Evolutionary conservation across 1,139 yeast species (phyloP).

Genomic region (Casaregolazyma lundiana): DNA sequence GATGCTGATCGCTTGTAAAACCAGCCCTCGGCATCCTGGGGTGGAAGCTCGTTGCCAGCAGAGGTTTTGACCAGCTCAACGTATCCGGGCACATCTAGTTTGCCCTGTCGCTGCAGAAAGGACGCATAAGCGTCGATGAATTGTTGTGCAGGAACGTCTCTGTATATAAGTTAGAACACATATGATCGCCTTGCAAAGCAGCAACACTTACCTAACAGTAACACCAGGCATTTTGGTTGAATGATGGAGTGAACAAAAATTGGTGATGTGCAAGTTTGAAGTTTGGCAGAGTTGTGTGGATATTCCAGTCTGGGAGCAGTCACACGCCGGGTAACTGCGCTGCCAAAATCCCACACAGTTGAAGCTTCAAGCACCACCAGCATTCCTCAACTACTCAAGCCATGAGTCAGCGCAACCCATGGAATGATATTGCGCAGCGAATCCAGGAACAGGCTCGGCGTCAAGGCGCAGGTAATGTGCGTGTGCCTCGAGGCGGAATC

Average conservation of each 20-base stretch:
- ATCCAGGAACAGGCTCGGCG: slow-evolving; percentile 56
- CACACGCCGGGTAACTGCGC: slow-evolving; percentile 1
- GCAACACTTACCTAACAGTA: slow-evolving; percentile 84
- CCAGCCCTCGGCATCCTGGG: slow-evolving; percentile 99
- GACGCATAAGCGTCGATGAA: slow-evolving; percentile 99
- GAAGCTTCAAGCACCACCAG: not conserved
- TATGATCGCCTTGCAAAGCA: not conserved
- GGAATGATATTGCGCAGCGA: slow-evolving; percentile 65
- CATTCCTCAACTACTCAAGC: slow-evolving; percentile 2
- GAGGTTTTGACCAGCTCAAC: slow-evolving; percentile 99
- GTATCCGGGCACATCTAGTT: slow-evolving; percentile 99
- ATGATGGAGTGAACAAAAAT: slow-evolving; percentile 10
- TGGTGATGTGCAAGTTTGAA: slow-evolving; percentile 7
- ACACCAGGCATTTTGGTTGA: slow-evolving; percentile 76
- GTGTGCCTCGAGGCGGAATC: slow-evolving; percentile 40
- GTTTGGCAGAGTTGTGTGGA: not conserved
- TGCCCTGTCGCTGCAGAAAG: slow-evolving; percentile 99
- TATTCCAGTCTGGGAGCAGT: slow-evolving; percentile 8
- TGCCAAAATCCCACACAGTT: not conserved
- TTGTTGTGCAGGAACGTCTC: slow-evolving; percentile 99
- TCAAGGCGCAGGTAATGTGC: slow-evolving; percentile 37
- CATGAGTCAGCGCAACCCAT: slow-evolving; percentile 31
- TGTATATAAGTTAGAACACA: slow-evolving; percentile 14
- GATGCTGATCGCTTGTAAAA: slow-evolving; percentile 99
- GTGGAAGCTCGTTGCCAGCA: slow-evolving; percentile 98